A percentile compares a stretch with the other conserved stretches of the same genome.
These are phyloP conservation scores for Pseudogymnoascus pannorum DNA, from an alignment of 2,329 filamentous ascomycete genomes.

Conservation along the genomic window DNA sequence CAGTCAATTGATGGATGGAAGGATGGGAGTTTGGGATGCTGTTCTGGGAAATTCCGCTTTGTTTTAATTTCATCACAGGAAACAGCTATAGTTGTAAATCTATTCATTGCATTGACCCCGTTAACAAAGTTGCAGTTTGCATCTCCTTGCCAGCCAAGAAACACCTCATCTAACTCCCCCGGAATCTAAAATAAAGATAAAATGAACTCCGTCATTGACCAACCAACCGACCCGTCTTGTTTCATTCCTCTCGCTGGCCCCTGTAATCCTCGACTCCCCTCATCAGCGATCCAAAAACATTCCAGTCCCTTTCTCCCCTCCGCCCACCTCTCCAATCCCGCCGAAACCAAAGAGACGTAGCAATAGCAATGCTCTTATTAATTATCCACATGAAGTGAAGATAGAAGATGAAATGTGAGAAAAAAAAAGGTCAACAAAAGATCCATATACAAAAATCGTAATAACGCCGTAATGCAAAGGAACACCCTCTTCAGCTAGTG, in stretches of 20 bases:
- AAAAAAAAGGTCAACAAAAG: neutral
- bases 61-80: neutral
- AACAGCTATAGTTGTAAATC: neutral
- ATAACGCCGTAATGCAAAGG: slow-evolving; percentile 1
- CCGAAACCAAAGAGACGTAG: too few relatives aligned
- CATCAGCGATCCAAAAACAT: slow-evolving; percentile 4
- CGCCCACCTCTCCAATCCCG: too few relatives aligned
- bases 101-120: neutral
- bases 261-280: neutral
- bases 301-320: neutral
- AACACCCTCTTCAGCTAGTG: neutral
- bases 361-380: too few relatives aligned
- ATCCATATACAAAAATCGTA: slow-evolving; percentile 5
- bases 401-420: neutral
- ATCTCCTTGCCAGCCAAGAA: neutral
- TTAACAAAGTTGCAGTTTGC: neutral
- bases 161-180: neutral
- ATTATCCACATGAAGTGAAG: neutral
- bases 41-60: neutral
- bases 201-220: slow-evolving; percentile 1
- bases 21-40: neutral
- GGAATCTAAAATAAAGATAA: neutral
- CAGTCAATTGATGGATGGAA: neutral
- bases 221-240: neutral
- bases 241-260: neutral